A percentile compares a stretch with the other conserved stretches of the same genome.
Conservation (phyloP, 2,329 filamentous ascomycete genomes). For the Westerdykella aurantiaca region DNA sequence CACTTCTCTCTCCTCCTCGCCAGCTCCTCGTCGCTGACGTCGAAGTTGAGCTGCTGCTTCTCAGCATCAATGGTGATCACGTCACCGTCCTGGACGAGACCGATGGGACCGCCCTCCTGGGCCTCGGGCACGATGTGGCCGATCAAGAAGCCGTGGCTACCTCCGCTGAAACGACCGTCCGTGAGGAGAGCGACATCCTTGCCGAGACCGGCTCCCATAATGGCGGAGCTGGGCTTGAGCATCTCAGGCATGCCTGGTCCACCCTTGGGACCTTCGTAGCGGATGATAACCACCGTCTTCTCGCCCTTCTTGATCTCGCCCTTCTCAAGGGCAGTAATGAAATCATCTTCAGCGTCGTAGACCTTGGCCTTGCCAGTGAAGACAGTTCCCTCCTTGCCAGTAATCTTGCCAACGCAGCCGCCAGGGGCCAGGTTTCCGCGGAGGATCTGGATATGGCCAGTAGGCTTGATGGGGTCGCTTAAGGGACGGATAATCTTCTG, state of each 20-base stretch:
- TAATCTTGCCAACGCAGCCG: constrained; percentile 69
- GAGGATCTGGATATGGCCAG: constrained; percentile 69
- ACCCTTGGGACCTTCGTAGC: constrained; percentile 68
- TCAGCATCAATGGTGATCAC: constrained; percentile 77
- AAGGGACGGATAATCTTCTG: constrained; percentile 66
- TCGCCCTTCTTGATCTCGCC: constrained; percentile 68
- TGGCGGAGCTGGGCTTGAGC: constrained; percentile 65
- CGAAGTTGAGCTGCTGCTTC: constrained; percentile 59
- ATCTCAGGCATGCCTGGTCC: constrained; percentile 72
- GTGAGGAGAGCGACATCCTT: constrained; percentile 70
- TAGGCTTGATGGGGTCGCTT: constrained; percentile 63
- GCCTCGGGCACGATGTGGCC: constrained; percentile 86
- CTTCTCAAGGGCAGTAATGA: constrained; percentile 61
- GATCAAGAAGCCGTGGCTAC: constrained; percentile 80
- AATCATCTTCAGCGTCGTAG: constrained; percentile 64
- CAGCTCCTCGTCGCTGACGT: constrained; percentile 60
- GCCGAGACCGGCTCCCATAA: constrained; percentile 68
- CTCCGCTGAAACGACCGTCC: constrained; percentile 72
- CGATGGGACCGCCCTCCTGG: constrained; percentile 78
- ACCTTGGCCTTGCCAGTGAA: constrained; percentile 66
- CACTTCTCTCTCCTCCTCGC: constrained; percentile 47
- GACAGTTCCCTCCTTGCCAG: constrained; percentile 63
- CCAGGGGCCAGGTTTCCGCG: constrained; percentile 64
- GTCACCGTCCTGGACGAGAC: constrained; percentile 74
- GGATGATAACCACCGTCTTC: constrained; percentile 70